These are phyloP conservation scores for Uronychia binucleata DNA, from an alignment of 73 alveolate genomes.

Conservation along the genomic window DNA sequence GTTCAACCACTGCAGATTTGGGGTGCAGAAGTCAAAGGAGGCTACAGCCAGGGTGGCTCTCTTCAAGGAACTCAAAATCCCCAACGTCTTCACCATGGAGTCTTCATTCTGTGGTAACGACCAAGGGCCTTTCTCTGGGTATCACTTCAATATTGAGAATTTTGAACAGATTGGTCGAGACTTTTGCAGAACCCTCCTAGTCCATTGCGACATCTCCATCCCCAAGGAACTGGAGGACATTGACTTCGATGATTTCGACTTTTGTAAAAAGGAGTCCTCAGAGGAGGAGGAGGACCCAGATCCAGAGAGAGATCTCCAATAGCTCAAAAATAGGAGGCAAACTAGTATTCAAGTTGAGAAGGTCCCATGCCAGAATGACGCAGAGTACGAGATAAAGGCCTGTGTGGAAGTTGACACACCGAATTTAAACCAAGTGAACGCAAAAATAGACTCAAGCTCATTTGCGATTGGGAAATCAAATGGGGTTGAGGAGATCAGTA, in stretches of 20 bases:
- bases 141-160: slow-evolving; percentile 72
- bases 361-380: slow-evolving; percentile 17
- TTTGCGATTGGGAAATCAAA: too few relatives aligned
- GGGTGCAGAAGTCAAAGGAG: slow-evolving; percentile 83
- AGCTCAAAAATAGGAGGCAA: neutral
- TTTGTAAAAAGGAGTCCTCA: neutral
- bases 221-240: slow-evolving; percentile 36
- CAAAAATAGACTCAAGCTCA: too few relatives aligned
- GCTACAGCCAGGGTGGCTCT: slow-evolving; percentile 95
- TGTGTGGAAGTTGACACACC: too few relatives aligned
- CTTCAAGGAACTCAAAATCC: slow-evolving; percentile 85
- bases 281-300: slow-evolving; percentile 17
- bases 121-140: slow-evolving; percentile 70
- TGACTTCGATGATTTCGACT: neutral
- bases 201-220: slow-evolving; percentile 29
- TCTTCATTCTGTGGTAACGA: slow-evolving; percentile 92
- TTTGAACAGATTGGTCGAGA: slow-evolving; percentile 83
- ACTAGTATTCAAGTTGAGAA: neutral
- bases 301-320: neutral
- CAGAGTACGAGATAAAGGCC: too few relatives aligned
- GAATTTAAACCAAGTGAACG: too few relatives aligned
- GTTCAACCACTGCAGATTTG: slow-evolving; percentile 78
- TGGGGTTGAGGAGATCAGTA: too few relatives aligned
- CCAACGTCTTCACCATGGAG: slow-evolving; percentile 95
- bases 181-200: slow-evolving; percentile 74